A percentile compares a stretch with the other conserved stretches of the same genome.
These are phyloP conservation scores for Lichenothelia convexa DNA, from an alignment of 495 filamentous ascomycete genomes.

Conservation along the genomic window DNA sequence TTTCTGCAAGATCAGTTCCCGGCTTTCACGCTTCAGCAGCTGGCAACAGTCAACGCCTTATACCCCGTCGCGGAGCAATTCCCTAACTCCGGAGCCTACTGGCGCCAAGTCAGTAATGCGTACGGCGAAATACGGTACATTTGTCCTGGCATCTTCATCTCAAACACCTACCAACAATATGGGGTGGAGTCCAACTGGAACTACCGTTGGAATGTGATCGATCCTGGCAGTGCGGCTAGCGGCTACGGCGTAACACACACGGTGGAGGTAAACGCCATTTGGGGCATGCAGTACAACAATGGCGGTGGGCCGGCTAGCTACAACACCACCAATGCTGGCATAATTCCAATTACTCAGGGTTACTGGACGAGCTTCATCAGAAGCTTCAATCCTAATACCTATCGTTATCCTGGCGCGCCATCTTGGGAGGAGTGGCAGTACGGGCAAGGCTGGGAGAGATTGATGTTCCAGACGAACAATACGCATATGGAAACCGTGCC, in stretches of 20 bases:
- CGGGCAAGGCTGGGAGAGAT: constrained; percentile 9
- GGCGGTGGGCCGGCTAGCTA: constrained; percentile 34
- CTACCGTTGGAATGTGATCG: constrained; percentile 49
- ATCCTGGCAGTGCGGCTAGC: constrained; percentile 21
- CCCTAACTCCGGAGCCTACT: constrained; percentile 31
- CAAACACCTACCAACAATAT: constrained; percentile 2
- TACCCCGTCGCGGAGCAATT: constrained; percentile 34
- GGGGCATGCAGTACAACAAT: constrained; percentile 30
- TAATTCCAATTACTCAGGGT: constrained; percentile 11
- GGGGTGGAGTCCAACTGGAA: constrained; percentile 18
- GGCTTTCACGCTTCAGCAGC: constrained; percentile 30
- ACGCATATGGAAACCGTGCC: constrained; percentile 41
- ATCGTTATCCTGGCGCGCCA: constrained; percentile 6
- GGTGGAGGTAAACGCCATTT: constrained; percentile 43
- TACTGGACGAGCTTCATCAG: constrained; percentile 20
- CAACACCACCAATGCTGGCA: constrained; percentile 16
- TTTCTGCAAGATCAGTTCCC: constrained; percentile 51
- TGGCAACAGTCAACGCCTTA: constrained; percentile 34
- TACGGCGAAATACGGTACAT: constrained; percentile 64
- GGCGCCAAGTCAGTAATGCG: constrained; percentile 38
- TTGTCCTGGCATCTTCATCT: constrained; percentile 36
- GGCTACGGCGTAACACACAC: constrained; percentile 46
- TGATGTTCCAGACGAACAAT: constrained; percentile 30
- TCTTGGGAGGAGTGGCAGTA: constrained; percentile 21
- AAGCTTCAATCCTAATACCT: constrained; percentile 12